Base-by-base conservation (phyloP, 805 yeast species). In the Barnettozyma botsteinii region DNA sequence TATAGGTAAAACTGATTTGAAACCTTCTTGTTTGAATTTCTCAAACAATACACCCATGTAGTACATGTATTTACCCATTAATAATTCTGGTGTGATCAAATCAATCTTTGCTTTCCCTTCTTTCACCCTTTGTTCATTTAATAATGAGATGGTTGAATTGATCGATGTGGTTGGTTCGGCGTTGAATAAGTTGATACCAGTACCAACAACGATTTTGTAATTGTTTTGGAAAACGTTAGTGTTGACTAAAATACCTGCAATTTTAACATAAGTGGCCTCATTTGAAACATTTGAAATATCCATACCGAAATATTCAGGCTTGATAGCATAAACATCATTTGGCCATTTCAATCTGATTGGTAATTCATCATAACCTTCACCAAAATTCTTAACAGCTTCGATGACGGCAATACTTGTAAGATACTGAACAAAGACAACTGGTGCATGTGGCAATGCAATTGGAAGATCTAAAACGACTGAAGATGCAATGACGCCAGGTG, bases 301-400 rank as follows among this genome's bases (percentile, higher is more conserved):
- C 33, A 61, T 60, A 21, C 64, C 69, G 31, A 72, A 71, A 48
- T 65, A 73, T 39, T 78, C 79, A 1, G 95, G 94, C 40, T 75
- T 78, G 51, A 77, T 57, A 4, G 82, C 77, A 56, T 86, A 93
- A 12, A 93, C 65, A 60, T 93, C 99, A 58, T 93, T 93, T 2
- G 99, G 99, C 99, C 99, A 93, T 58, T 93, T 93, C 44, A 93
- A 72, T 37, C 77, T 72, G 13, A 91, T 69, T 0, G 96, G 97
- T 50, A 93, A 61, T 33, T 77, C 81, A 17, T 77, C 80, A 56
- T 81, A 86, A 0, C 85, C 87, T 7, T 61, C 67, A 4, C 60
- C 60, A 52, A 87, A 78, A 3, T 76, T 66, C 26, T 75, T 60
- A 14, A 91, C 71, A 21, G 95, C 85, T 56, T 84, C 86, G 9